Evolutionary conservation across 2,329 filamentous ascomycete species (phyloP).

Genomic region (Xenosphaeropsis pyriputrescens): DNA sequence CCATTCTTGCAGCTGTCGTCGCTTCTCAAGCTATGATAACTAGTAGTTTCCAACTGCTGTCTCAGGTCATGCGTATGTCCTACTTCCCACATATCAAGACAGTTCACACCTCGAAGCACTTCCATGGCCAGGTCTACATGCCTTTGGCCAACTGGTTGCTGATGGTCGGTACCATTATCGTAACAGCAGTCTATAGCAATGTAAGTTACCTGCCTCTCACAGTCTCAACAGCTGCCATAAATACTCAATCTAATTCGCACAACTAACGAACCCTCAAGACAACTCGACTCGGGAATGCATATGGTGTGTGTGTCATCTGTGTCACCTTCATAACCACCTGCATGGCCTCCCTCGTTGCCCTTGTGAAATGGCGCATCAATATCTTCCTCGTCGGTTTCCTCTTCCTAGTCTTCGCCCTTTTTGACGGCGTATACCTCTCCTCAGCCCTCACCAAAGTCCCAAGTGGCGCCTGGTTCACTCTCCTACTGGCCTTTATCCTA

Average conservation of each 20-base stretch:
- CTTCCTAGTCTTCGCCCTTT: constrained; percentile 46
- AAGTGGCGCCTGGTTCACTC: constrained; percentile 64
- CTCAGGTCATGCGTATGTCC: constrained; percentile 55
- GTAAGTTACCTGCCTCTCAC: constrained; percentile 19
- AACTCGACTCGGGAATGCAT: constrained; percentile 56
- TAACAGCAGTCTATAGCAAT: constrained; percentile 61
- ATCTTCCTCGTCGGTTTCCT: constrained; percentile 42
- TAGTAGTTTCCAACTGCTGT: constrained; percentile 54
- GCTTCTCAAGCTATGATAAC: constrained; percentile 71
- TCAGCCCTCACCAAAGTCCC: constrained; percentile 59
- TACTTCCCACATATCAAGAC: constrained; percentile 68
- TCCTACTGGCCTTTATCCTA: constrained; percentile 46
- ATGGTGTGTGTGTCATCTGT: constrained; percentile 67
- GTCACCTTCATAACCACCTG: constrained; percentile 68
- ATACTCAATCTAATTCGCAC: neutral
- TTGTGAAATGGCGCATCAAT: constrained; percentile 56
- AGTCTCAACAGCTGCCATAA: too few relatives aligned
- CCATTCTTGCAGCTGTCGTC: constrained; percentile 59
- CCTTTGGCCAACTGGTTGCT: constrained; percentile 65
- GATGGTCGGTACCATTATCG: constrained; percentile 61
- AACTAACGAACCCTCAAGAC: constrained; percentile 25
- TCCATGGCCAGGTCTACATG: constrained; percentile 65
- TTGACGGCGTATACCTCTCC: constrained; percentile 58
- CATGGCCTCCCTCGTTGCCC: constrained; percentile 56
- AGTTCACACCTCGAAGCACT: constrained; percentile 53